Conservation (phyloP, 495 filamentous ascomycete species). For the Talaromyces liani region DNA sequence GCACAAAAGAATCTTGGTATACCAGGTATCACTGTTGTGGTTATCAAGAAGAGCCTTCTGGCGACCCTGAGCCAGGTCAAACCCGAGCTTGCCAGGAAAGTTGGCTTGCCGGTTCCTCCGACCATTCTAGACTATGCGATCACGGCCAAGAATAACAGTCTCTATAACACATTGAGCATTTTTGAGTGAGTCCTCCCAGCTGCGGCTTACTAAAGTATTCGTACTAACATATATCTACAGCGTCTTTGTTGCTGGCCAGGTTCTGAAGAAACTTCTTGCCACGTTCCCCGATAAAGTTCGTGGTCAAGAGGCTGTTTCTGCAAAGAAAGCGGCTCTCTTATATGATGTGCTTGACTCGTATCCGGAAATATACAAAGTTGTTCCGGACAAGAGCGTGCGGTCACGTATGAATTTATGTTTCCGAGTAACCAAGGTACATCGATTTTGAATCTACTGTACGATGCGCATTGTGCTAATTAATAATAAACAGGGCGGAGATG, state of each 20-base stretch:
- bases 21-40: conserved; percentile 76
- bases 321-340: conserved; percentile 64
- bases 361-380: conserved; percentile 60
- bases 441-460: not conserved
- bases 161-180: conserved; percentile 94
- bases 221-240: conserved; percentile 18
- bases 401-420: conserved; percentile 94
- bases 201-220: not conserved
- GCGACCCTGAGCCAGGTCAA: conserved; percentile 53
- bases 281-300: conserved; percentile 57
- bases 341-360: conserved; percentile 70
- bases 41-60: conserved; percentile 71
- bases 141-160: conserved; percentile 76
- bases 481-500: conserved; percentile 28
- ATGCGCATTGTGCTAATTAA: not conserved
- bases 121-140: conserved; percentile 74
- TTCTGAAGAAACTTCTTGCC: conserved; percentile 60
- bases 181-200: conserved; percentile 52
- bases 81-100: conserved; percentile 58
- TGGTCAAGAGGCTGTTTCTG: conserved; percentile 61
- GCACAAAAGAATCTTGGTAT: conserved; percentile 89
- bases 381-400: conserved; percentile 63
- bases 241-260: conserved; percentile 80
- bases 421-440: conserved; percentile 47
- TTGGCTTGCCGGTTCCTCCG: conserved; percentile 70